Base-by-base conservation (phyloP, 192 early-diverging fungal genomes). In the Kappamyces sp. region DNA sequence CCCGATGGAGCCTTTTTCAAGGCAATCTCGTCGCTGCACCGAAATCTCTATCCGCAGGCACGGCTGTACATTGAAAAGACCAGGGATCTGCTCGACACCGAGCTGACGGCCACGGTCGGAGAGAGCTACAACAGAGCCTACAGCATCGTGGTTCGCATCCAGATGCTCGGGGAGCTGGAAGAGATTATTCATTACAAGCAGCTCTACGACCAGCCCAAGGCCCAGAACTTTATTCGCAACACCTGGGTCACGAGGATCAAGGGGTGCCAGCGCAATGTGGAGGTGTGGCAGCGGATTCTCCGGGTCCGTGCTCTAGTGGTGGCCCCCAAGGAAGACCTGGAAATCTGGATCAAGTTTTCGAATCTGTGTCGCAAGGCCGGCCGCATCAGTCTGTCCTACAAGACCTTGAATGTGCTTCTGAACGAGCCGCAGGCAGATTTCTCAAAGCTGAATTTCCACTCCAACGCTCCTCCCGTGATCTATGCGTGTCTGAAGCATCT, bases 161-260 rank as follows among this genome's bases (percentile, higher is more conserved):
- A 99, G 71, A 89, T 99, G 94, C 84, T 99, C 61, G 89, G 92
- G 0, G 96, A 99, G 68, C 68, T 99, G 51, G 96, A 99, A 66
- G 96, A 99, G 69, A 92, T 94, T 48, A 92, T 99, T 33, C 69
- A 76, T 0, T 99, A 93, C 66, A 94, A 93, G 63, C 84, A 87
- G 46, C 73, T 80, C 6, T 74, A 86, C 33, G 89, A 96, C 55
- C 85, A 92, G 33, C 78, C 83, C 0, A 86, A 96, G 53, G 74
- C 86, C 13, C 84, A 78, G 58, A 70, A 64, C 10, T 76, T 82
- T 0, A 95, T 99, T 38, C 72, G 89, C 38, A 78, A 79, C 32
- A 92, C 93, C 0, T 99, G 96, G 96, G 89, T 89, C 78, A 71
- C 75, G 44, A 86, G 94, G 37, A 69, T 99, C 44, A 79, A 85